Base-by-base conservation (phyloP, 495 filamentous ascomycete species). In the Trichoderma erinaceum region DNA sequence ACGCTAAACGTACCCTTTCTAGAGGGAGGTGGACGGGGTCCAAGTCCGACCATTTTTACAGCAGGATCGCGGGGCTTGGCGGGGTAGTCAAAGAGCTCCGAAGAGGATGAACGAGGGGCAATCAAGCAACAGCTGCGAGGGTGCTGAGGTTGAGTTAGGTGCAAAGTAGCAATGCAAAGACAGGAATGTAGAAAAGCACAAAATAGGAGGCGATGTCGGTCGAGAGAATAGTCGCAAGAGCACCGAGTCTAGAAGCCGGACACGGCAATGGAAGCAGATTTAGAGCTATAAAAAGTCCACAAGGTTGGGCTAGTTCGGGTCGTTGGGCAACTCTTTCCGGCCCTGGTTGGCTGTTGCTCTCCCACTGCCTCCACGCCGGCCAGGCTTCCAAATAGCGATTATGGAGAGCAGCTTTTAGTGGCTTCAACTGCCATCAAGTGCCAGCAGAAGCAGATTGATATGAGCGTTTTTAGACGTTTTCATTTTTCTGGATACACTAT, bases 31-130 rank as follows among this genome's bases (percentile, higher is more conserved):
- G 85, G 84, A 74, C 88, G 87, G 68, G 91, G 89, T 75, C 87
- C 88, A 71, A 90, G 75, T 75, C 88, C 89, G 71, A 91, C 88
- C 90, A 93, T 93, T 70, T 75, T 91, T 12, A 48, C 44, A n/a
- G 65, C 27, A 7, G 16, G 41, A 50, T 50, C 41, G 63, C 63
- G 65, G 65, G 65, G 65, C 25, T 15, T 66, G 65, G 65, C 65
- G 65, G 65, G 65, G 65, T 66, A 66, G 65, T 41, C 35, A 61
- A 61, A 32, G 56, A 61, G 56, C 16, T 32, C n/a, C 41, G 2
- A 35, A 5, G 12, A 23, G 12, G 21, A 43, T 13, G 1, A 35
- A 25, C 56, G 56, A 4, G 29, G 15, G 13, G 56, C 56, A 71
- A 25, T 44, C 61, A 50, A 66, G 63, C 61, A 38, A 25, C n/a